Base-by-base conservation (phyloP, 139 green algal genomes). In the Picochlorum sp. region DNA sequence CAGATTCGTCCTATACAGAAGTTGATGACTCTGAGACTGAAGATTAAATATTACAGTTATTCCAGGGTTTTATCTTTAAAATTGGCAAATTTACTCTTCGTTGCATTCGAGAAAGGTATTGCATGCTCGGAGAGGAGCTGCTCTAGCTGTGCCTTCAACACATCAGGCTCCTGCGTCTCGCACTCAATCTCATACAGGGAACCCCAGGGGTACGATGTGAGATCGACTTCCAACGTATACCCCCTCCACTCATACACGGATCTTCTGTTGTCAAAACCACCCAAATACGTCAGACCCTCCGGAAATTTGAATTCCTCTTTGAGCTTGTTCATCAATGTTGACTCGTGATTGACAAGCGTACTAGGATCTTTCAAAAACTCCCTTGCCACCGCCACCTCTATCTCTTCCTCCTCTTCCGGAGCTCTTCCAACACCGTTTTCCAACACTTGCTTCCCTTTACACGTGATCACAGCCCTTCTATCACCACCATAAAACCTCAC, bases 181-280 rank as follows among this genome's bases (percentile, higher is more conserved):
- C 77, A 82, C 78, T 96, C 90, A 61, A 96, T 80, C 74, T 96
- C 90, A 57, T 89, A 94, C 69, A 92, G 49, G 1, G 83, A 94
- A 54, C 90, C 90, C 73, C 85, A 90, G 16, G 87, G 80, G 69
- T 86, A 96, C 16, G 46, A 56, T 3, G 91, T 97, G 51, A 94
- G 76, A 54, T 97, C 91, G 54, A 97, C 72, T 75, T 97, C 91
- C 52, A 97, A 66, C 13, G 73, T 76, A 61, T 89, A 76, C 3
- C 82, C 86, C 49, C 87, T 73, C 85, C 87, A 97, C 1, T 72
- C 56, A 60, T 77, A 88, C 56, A 88, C 89, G 9, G 80, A 65
- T 28, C 91, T 80, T n/a, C 80, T 61, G 76, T 97, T 97, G 26
- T 72, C 52, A 69, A 97, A 97, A 3, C 91, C 91, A 7, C 91